Conservation (phyloP, 1,284 basidiomycete genomes). For the Boletus subluridellus region DNA sequence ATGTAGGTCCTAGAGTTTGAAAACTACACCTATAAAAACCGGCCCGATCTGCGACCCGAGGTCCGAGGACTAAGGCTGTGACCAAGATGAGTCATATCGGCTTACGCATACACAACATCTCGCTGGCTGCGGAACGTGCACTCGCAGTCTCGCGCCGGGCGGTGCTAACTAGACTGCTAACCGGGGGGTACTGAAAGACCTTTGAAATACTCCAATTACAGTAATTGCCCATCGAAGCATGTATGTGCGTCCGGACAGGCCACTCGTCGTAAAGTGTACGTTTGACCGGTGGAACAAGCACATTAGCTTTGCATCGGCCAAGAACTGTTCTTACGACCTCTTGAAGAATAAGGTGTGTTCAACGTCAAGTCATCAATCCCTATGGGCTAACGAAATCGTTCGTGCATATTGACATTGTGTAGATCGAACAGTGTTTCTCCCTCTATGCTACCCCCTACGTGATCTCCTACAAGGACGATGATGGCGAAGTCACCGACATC, state of each 20-base stretch:
- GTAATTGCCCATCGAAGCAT: slow-evolving; percentile 22
- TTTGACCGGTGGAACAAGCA: slow-evolving; percentile 72
- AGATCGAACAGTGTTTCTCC: slow-evolving; percentile 83
- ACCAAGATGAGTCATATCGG: slow-evolving; percentile 11
- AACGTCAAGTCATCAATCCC: background rate
- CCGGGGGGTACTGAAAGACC: background rate
- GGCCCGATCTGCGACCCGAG: too few relatives aligned
- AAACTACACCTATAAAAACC: too few relatives aligned
- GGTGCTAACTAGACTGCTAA: background rate
- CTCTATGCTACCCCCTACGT: slow-evolving; percentile 66
- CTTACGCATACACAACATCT: background rate
- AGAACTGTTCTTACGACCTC: slow-evolving; percentile 70
- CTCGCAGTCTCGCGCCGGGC: background rate
- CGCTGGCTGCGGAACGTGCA: slow-evolving; percentile 26
- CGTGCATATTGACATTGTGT: background rate
- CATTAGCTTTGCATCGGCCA: slow-evolving; percentile 73
- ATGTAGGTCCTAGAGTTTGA: too few relatives aligned
- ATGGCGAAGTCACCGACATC: slow-evolving; percentile 72
- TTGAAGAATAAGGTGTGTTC: slow-evolving; percentile 61
- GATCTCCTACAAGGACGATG: slow-evolving; percentile 84
- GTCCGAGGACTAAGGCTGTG: background rate
- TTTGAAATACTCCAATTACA: background rate
- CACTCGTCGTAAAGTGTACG: slow-evolving; percentile 73
- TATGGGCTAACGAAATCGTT: background rate
- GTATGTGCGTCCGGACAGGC: slow-evolving; percentile 53